Base-by-base conservation (phyloP, 306 rosid genomes). In the Elaeagnus macrophylla region DNA sequence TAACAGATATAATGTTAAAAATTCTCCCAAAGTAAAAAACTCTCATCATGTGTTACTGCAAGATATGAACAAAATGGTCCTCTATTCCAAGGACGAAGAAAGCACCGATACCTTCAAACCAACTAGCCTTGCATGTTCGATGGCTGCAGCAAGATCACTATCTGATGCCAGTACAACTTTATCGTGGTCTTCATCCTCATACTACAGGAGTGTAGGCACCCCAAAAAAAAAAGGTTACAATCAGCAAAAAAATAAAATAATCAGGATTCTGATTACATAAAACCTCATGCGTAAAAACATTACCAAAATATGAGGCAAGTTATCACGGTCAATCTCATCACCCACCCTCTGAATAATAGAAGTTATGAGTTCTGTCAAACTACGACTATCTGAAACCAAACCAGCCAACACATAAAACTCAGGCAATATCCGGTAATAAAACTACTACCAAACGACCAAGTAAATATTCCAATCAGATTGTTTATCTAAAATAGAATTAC, bases 151-250 rank as follows among this genome's bases (percentile, higher is more conserved):
- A 48, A 93, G 99, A 74, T 93, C 99, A 68, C 64, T 64, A 66
- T 93, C 99, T 15, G 99, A 84, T 68, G 94, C 88, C 71, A 93
- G 62, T 17, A 93, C 79, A 59, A 93, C 78, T 71, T 74, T 81
- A 63, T 93, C 99, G 38, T 57, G 84, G 61, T 93, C 99, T 77
- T 88, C 99, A 62, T 93, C 99, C 76, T 93, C 99, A 10, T 93
- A 93, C 99, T 93, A 58, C 70, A 67, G 44, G 64, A 25, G 71
- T 43, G 17, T 48, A 36, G 52, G 10, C 16, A 52, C 39, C 39
- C 56, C 53, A 48, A 66, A 64, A 64, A 61, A 20, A 39, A 51
- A 48, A 54, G 61, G 51, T 25, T 37, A 50, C 46, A 37, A 45
- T 18, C 32, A 51, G 19, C 59, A 49, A 19, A 16, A 8, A 35